Base-by-base conservation (phyloP, 352 stramenopile genomes). In the Globisporangium paddicum region DNA sequence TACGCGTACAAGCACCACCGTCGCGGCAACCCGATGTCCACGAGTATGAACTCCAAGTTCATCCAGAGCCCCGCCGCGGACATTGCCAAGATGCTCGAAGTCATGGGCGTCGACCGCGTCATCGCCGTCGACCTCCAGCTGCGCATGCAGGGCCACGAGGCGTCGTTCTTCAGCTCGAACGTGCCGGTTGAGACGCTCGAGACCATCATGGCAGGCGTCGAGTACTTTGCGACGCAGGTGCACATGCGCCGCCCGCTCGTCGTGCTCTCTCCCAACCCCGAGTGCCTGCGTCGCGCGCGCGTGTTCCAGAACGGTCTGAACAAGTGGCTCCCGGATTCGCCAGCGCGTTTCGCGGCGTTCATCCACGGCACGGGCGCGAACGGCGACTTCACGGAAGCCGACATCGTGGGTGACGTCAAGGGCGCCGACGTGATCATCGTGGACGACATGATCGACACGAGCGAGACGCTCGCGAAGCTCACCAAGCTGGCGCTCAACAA, bases 1-100 rank as follows among this genome's bases (percentile, higher is more conserved):
- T 97, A 96, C 64, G 87, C 88, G 42, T 97, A 97, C 82, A 97
- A 96, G 75, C 88, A 96, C 69, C 88, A 97, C 71, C 86, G 88
- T 54, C 86, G 88, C 40, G 79, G 72, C 45, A 95, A 85, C 64
- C 86, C 85, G 16, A 82, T 89, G 53, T 87, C 87, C 4, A 96
- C 84, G 50, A 94, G 86, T 68, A 74, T 96, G 62, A 93, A 97
- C 71, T 96, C 88, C 62, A 93, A 96, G 69, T 97, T 96, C 62
- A 82, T 97, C 38, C 88, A 92, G 64, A 96, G 85, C 50, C 82
- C 86, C 19, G 89, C 87, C 42, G 82, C 83, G 41, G 84, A 95
- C 49, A 93, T 94, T 55, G 89, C 90, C 60, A 96, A 93, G 71
- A 97, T 98, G 88, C 72, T 98, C 25, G 86, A 97, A 67, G 91